phyloP scores from a whole-genome alignment of 768 basidiomycete species.

The Leccinum obscurum region DNA sequence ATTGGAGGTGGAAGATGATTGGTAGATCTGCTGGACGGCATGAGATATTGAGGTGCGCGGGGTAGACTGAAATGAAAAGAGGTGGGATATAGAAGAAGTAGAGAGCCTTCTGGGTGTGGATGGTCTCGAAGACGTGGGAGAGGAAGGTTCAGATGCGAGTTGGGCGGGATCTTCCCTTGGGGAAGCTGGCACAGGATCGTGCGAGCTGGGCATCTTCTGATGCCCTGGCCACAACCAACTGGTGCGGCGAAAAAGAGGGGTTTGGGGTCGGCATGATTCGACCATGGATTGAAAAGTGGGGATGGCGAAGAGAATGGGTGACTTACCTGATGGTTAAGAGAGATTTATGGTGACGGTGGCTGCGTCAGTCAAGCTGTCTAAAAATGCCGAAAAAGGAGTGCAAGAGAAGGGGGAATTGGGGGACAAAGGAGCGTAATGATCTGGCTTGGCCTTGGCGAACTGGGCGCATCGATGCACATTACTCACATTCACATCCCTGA shows the following conservation, averaged over 20 bases:
- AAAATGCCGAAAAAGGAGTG: constrained; percentile 24
- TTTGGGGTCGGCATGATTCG: constrained; percentile 11
- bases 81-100: constrained; percentile 24
- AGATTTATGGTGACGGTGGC: constrained; percentile 29
- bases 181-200: constrained; percentile 21
- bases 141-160: neutral
- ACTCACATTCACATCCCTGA: constrained; percentile 35
- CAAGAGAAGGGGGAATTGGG: constrained; percentile 11
- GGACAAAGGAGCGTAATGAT: constrained; percentile 1
- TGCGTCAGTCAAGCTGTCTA: constrained; percentile 30
- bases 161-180: constrained; percentile 17
- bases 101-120: constrained; percentile 26
- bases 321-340: constrained; percentile 34
- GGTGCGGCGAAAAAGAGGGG: constrained; percentile 19
- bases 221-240: constrained; percentile 33
- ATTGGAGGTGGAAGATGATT: constrained; percentile 4
- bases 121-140: constrained; percentile 18
- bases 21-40: constrained; percentile 21
- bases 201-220: constrained; percentile 20
- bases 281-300: constrained; percentile 22
- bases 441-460: constrained; percentile 24
- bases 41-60: constrained; percentile 19
- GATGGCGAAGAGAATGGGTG: constrained; percentile 15
- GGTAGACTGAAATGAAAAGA: constrained; percentile 27
- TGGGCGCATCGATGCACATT: constrained; percentile 3